Conservation (phyloP, 1,139 yeast genomes). For the Taphrina deformans region DNA sequence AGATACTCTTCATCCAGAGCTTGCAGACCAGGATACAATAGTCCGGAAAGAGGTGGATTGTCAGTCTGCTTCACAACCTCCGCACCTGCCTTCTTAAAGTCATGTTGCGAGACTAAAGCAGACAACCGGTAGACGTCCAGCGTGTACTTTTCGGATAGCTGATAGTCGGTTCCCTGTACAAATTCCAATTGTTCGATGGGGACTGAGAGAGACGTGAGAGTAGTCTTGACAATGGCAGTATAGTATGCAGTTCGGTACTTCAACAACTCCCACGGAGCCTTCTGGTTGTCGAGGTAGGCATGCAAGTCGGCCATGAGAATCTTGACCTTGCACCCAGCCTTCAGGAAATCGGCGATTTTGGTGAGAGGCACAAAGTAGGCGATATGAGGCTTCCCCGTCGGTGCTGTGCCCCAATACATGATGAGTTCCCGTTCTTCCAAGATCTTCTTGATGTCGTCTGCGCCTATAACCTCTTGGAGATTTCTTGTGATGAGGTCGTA, state of each 20-base stretch:
- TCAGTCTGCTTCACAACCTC: slow-evolving; percentile 98
- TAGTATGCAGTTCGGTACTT: slow-evolving; percentile 86
- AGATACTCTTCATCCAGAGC: slow-evolving; percentile 93
- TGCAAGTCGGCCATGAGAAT: slow-evolving; percentile 95
- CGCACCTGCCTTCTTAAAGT: slow-evolving; percentile 98
- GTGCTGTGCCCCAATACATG: slow-evolving; percentile 87
- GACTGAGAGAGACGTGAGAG: slow-evolving; percentile 79
- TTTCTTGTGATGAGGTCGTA: slow-evolving; percentile 76
- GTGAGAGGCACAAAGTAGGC: slow-evolving; percentile 97
- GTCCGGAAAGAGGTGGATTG: slow-evolving; percentile 87
- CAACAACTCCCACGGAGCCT: slow-evolving; percentile 93
- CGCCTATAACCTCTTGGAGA: slow-evolving; percentile 88
- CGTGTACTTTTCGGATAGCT: slow-evolving; percentile 71
- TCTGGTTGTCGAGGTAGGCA: slow-evolving; percentile 97
- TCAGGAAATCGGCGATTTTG: slow-evolving; percentile 88
- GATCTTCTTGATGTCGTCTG: slow-evolving; percentile 80
- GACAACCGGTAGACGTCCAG: slow-evolving; percentile 84
- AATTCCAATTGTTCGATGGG: slow-evolving; percentile 86
- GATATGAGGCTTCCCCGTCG: slow-evolving; percentile 97
- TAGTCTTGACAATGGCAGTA: slow-evolving; percentile 76
- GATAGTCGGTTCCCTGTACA: slow-evolving; percentile 86
- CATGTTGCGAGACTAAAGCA: slow-evolving; percentile 84
- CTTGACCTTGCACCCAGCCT: slow-evolving; percentile 75
- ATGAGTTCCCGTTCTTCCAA: slow-evolving; percentile 79
- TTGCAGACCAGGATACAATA: slow-evolving; percentile 97